Conservation (phyloP, 192 early-diverging fungal species). For the Haplosporangium gracile region DNA sequence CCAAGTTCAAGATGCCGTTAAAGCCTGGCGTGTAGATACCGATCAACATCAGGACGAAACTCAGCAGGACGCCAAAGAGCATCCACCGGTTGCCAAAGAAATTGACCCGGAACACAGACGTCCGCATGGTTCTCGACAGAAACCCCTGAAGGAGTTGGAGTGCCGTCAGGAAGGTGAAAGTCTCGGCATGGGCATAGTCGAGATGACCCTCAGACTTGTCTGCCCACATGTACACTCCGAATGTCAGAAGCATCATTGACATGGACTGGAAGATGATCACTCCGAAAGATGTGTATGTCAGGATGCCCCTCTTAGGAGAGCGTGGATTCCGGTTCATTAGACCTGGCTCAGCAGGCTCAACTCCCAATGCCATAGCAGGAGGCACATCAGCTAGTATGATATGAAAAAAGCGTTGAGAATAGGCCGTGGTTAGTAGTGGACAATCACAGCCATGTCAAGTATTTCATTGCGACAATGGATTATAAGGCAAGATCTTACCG, state of each 20-base stretch:
- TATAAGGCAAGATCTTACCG: conserved; percentile 45
- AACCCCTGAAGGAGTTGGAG: conserved; percentile 93
- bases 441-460: background rate
- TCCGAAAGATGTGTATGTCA: conserved; percentile 71
- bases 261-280: conserved; percentile 83
- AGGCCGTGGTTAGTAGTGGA: no score
- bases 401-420: background rate
- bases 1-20: conserved; percentile 33
- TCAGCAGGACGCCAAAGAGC: conserved; percentile 80
- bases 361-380: conserved; percentile 93
- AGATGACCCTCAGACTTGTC: conserved; percentile 50
- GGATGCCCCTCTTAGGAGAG: conserved; percentile 78
- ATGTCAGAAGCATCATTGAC: conserved; percentile 73
- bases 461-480: background rate
- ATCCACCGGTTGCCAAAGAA: conserved; percentile 86
- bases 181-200: conserved; percentile 63
- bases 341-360: conserved; percentile 88
- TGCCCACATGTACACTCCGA: conserved; percentile 72
- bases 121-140: conserved; percentile 78
- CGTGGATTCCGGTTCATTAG: conserved; percentile 91
- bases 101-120: conserved; percentile 82
- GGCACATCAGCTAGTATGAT: conserved; percentile 85
- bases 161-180: conserved; percentile 86
- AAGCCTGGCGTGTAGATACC: conserved; percentile 86
- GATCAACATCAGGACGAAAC: conserved; percentile 77